These are phyloP conservation scores for Panicum virgatum DNA, from an alignment of 202 grass and related monocot species.

Conservation along the genomic window DNA sequence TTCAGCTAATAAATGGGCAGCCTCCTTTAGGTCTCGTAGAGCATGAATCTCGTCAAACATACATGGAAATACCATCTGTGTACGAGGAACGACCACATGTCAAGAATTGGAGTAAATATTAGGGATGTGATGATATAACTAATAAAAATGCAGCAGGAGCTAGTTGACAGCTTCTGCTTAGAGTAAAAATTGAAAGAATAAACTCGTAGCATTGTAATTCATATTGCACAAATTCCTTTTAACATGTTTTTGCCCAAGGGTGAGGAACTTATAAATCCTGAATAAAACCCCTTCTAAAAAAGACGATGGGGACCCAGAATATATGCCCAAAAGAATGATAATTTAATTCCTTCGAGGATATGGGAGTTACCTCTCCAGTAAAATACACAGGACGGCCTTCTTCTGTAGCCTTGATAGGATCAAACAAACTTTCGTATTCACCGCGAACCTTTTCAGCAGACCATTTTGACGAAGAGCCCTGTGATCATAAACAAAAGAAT, in stretches of 20 bases:
- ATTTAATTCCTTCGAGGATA: slow-evolving; percentile 14
- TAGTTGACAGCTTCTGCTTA: not conserved
- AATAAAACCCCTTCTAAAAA: not conserved
- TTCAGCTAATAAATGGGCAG: slow-evolving; percentile 74
- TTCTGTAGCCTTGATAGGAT: slow-evolving; percentile 77
- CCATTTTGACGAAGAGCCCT: slow-evolving; percentile 89
- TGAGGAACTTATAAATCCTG: not conserved
- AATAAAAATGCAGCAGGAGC: not conserved
- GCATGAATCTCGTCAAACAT: slow-evolving; percentile 88
- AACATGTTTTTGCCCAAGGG: not conserved
- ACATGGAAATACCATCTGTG: slow-evolving; percentile 89
- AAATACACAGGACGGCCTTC: slow-evolving; percentile 78
- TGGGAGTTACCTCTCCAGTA: slow-evolving; percentile 75
- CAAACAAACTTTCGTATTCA: slow-evolving; percentile 71
- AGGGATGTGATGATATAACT: not conserved
- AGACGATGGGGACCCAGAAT: not conserved
- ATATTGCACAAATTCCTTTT: not conserved
- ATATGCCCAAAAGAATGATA: not conserved
- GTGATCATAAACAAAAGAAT: slow-evolving; percentile 26
- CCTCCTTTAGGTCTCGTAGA: slow-evolving; percentile 66
- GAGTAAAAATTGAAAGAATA: slow-evolving; percentile 15
- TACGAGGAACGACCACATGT: slow-evolving; percentile 22
- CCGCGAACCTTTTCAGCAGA: slow-evolving; percentile 68
- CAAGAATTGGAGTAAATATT: not conserved
- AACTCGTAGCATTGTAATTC: not conserved